Conservation (phyloP, 2,329 filamentous ascomycete species). For the Hypoxylon sp. region DNA sequence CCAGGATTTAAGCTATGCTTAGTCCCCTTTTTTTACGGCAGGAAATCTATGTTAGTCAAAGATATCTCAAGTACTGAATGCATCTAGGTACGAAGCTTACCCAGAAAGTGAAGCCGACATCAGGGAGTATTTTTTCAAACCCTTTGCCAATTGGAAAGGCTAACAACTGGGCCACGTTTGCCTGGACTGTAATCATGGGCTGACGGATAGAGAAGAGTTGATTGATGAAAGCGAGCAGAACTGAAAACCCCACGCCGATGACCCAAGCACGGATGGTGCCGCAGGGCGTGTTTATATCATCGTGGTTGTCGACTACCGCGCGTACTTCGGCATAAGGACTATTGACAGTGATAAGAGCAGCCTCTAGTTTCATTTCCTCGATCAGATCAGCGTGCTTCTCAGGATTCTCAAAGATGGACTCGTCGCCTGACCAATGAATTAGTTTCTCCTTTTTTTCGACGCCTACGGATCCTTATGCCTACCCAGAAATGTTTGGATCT, state of each 20-base stretch:
- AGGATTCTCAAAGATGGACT: slow-evolving; percentile 53
- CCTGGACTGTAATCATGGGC: slow-evolving; percentile 68
- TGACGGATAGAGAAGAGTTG: slow-evolving; percentile 72
- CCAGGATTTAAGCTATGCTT: slow-evolving; percentile 55
- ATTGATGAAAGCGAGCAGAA: slow-evolving; percentile 67
- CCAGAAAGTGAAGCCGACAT: slow-evolving; percentile 64
- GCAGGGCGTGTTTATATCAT: slow-evolving; percentile 64
- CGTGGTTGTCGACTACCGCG: slow-evolving; percentile 67
- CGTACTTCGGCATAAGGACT: slow-evolving; percentile 62
- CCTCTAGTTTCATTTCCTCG: slow-evolving; percentile 56
- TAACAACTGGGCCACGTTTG: slow-evolving; percentile 70
- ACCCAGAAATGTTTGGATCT: slow-evolving; percentile 60
- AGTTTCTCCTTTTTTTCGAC: neutral
- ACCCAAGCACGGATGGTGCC: slow-evolving; percentile 70
- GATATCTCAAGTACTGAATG: no score
- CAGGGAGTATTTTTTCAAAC: slow-evolving; percentile 66
- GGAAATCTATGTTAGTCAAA: no score
- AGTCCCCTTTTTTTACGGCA: slow-evolving; percentile 39
- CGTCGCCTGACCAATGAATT: slow-evolving; percentile 24
- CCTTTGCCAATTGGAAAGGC: slow-evolving; percentile 69
- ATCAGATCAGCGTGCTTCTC: slow-evolving; percentile 56
- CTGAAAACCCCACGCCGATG: slow-evolving; percentile 67
- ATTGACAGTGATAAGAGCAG: slow-evolving; percentile 55
- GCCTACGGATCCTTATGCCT: neutral
- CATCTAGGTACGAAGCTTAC: no score